Percentiles rank a stretch among this genome's conserved stretches.
Conservation (phyloP, 2,329 filamentous ascomycete genomes). For the Scedosporium minutisporum region DNA sequence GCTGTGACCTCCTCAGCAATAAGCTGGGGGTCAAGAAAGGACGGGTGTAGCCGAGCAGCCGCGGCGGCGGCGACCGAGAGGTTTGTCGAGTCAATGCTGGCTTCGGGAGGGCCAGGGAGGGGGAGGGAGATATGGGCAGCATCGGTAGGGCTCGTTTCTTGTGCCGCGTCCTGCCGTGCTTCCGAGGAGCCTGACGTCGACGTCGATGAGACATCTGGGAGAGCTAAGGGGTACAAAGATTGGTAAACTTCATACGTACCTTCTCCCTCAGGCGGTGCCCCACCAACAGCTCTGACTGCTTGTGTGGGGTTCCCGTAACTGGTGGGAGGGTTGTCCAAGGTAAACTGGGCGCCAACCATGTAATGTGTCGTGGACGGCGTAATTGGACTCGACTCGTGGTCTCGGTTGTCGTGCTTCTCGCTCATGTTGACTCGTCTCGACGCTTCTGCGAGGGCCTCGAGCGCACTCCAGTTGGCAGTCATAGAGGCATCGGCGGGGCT, state of each 20-base stretch:
- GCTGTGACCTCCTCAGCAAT: constrained; percentile 17
- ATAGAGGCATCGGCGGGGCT: constrained; percentile 16
- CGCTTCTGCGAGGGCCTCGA: constrained; percentile 81
- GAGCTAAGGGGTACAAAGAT: not conserved
- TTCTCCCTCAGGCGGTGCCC: constrained; percentile 21
- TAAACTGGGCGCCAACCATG: constrained; percentile 24
- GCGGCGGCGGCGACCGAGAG: constrained; percentile 48
- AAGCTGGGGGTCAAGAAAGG: constrained; percentile 44
- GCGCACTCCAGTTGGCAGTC: constrained; percentile 61
- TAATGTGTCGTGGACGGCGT: constrained; percentile 1
- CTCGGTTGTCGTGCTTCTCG: constrained; percentile 40
- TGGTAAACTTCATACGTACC: constrained; percentile 17
- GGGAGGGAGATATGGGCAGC: not conserved
- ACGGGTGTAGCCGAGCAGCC: constrained; percentile 43
- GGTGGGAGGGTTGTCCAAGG: constrained; percentile 44
- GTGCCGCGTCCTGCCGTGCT: not conserved
- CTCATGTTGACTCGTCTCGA: constrained; percentile 67
- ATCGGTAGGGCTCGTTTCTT: not conserved
- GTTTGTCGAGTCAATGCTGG: constrained; percentile 32
- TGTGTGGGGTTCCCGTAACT: constrained; percentile 31
- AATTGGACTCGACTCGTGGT: constrained; percentile 1
- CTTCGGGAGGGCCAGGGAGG: not conserved
- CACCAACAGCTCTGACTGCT: not conserved
- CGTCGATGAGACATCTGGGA: not conserved
- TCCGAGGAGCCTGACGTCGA: not conserved